phyloP scores from a whole-genome alignment of 345 rosid genomes.

The Lumnitzera racemosa region DNA sequence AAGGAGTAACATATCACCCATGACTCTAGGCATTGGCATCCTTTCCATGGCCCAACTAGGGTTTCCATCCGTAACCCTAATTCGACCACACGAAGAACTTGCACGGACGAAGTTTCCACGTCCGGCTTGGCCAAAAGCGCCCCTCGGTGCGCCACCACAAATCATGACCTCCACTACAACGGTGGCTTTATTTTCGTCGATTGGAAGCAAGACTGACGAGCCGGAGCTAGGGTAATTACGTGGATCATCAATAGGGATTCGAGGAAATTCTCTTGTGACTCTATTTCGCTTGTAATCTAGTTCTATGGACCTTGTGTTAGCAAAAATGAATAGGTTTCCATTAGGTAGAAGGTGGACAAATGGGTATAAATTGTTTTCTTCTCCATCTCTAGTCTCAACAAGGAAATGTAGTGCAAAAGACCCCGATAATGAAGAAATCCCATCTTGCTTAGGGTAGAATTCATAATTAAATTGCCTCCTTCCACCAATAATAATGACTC shows the following conservation, averaged over 20 bases:
- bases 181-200: conserved; percentile 35
- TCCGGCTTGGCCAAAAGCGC: conserved; percentile 22
- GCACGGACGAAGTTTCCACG: conserved; percentile 29
- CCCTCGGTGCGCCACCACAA: conserved; percentile 74
- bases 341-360: conserved; percentile 78
- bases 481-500: conserved; percentile 65
- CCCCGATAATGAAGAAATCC: neutral
- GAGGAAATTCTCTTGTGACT: conserved; percentile 48
- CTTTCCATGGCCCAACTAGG: conserved; percentile 67
- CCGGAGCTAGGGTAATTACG: conserved; percentile 89
- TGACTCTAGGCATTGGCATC: conserved; percentile 70
- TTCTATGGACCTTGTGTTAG: conserved; percentile 60
- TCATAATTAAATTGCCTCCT: conserved; percentile 65
- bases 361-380: conserved; percentile 85
- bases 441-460: conserved; percentile 31
- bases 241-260: conserved; percentile 47
- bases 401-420: conserved; percentile 32
- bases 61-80: conserved; percentile 30
- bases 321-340: conserved; percentile 76
- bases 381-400: conserved; percentile 35
- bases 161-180: conserved; percentile 55
- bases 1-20: conserved; percentile 82
- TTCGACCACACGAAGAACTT: conserved; percentile 56
- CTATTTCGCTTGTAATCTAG: conserved; percentile 47
- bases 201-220: conserved; percentile 66